Evolutionary conservation across 768 basidiomycete genomes (phyloP), one percentile per base, ranked within the genome.

Genomic region (Agaricus sinodeliciosus): DNA sequence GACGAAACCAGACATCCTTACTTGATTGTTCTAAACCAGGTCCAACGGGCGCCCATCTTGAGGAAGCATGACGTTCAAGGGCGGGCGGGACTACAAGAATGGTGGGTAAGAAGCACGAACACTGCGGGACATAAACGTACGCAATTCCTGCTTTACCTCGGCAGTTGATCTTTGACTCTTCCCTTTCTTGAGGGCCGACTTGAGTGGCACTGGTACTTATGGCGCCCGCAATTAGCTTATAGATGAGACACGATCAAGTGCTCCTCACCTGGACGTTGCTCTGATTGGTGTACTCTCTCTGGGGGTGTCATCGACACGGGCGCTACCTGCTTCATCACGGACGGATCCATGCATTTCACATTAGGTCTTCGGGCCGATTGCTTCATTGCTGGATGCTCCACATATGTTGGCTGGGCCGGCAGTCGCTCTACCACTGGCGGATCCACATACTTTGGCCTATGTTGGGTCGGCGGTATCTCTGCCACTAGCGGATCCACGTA

Each of bases 181-280:
- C 39, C 46, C 41, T 28, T 46, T 34, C 35, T 54, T 54, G 45
- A 54, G 15, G 16, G 52, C 52, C 26, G 52, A 54, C 31, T 54
- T 54, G 45, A 54, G 52, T 43, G 45, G 52, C 52, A 34, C 52
- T 54, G 19, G 15, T 2, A 11, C 9, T 12, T 18, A 31, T 5
- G 19, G 9, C 44, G 18, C 8, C 37, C 9, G 19, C 18, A 11
- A 26, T 54, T 44, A 48, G 27, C 35, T 35, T 27, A 28, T 15
- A 19, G 25, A 16, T 28, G 28, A 18, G 3, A 27, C 15, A 15
- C 19, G 25, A 43, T 11, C 28, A 40, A 19, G 28, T 22, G 3
- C 42, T 18, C 7, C 39, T 48, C 22, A 54, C 52, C 52, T 9
- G 40, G 13, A 18, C 34, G 46, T 13, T 28, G 51, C 19, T 54